These are phyloP conservation scores for Trichoderma citrinoviride DNA, from an alignment of 2,329 filamentous ascomycete genomes.

Conservation along the genomic window DNA sequence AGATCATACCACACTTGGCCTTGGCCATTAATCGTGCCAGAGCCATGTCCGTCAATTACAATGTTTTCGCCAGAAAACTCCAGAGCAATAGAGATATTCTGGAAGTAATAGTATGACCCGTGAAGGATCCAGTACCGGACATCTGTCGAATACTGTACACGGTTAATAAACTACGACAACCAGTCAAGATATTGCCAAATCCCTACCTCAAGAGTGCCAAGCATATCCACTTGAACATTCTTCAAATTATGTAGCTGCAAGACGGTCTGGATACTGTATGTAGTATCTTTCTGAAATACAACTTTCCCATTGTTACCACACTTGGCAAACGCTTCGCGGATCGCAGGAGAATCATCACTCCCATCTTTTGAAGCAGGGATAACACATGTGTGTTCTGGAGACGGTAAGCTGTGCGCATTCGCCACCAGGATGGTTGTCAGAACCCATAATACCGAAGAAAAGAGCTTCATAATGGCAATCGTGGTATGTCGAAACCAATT, in stretches of 20 bases:
- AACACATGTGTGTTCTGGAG: neutral
- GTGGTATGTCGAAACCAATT: neutral
- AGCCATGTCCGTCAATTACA: constrained; percentile 4
- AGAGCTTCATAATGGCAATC: neutral
- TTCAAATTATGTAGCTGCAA: constrained; percentile 3
- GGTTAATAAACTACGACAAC: neutral
- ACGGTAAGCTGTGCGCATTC: neutral
- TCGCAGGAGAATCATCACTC: constrained; percentile 5
- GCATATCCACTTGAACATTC: neutral
- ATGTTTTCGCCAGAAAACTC: constrained; percentile 5
- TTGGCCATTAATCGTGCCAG: constrained; percentile 8
- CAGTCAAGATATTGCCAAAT: neutral
- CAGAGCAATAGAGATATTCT: constrained; percentile 7
- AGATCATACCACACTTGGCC: constrained; percentile 9
- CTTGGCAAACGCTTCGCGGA: neutral
- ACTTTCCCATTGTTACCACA: constrained; percentile 10
- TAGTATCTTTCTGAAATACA: constrained; percentile 1
- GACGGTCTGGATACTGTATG: neutral
- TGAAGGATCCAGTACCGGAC: constrained; percentile 10
- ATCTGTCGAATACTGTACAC: constrained; percentile 3
- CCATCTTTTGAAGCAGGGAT: constrained; percentile 3
- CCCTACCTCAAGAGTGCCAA: constrained; percentile 3
- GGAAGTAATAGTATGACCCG: constrained; percentile 8
- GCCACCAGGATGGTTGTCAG: neutral
- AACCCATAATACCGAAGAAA: neutral